phyloP scores from a whole-genome alignment of 1,139 yeast genomes.

The Sugiyamaella castrensis region DNA sequence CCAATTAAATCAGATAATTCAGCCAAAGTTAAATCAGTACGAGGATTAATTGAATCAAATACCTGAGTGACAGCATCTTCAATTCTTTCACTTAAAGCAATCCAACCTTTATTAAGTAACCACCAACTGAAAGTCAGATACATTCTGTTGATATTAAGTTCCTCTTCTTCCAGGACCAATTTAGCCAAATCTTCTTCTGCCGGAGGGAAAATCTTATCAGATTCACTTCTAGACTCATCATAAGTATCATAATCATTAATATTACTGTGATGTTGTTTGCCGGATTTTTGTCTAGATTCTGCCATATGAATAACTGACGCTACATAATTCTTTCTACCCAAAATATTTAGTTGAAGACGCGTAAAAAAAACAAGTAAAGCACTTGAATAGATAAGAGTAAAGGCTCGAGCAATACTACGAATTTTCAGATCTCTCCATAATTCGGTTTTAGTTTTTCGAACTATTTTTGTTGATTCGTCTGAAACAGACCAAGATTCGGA shows the following conservation, averaged over 20 bases:
- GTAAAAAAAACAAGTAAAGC: conserved; percentile 72
- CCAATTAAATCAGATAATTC: conserved; percentile 55
- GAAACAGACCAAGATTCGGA: no score
- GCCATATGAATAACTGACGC: conserved; percentile 75
- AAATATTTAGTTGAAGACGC: conserved; percentile 78
- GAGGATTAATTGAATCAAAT: conserved; percentile 65
- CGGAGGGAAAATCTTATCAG: conserved; percentile 31
- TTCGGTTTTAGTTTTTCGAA: conserved; percentile 59
- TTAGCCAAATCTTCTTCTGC: conserved; percentile 30
- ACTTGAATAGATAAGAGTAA: conserved; percentile 67
- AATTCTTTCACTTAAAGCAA: conserved; percentile 51
- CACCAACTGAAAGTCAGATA: conserved; percentile 92
- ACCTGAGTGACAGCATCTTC: conserved; percentile 57
- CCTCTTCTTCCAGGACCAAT: conserved; percentile 31
- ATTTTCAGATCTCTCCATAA: conserved; percentile 83
- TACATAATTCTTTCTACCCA: conserved; percentile 82
- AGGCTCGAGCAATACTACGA: conserved; percentile 68
- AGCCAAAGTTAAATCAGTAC: conserved; percentile 61
- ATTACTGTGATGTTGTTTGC: conserved; percentile 21
- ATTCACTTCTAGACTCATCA: conserved; percentile 30
- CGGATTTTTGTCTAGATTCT: conserved; percentile 27
- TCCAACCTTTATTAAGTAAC: conserved; percentile 87
- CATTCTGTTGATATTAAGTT: conserved; percentile 61
- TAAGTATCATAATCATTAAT: conserved; percentile 26
- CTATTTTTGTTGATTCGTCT: no score